A percentile compares a stretch with the other conserved stretches of the same genome.
phyloP scores from a whole-genome alignment of 768 basidiomycete species.

The Collybiopsis luxurians region DNA sequence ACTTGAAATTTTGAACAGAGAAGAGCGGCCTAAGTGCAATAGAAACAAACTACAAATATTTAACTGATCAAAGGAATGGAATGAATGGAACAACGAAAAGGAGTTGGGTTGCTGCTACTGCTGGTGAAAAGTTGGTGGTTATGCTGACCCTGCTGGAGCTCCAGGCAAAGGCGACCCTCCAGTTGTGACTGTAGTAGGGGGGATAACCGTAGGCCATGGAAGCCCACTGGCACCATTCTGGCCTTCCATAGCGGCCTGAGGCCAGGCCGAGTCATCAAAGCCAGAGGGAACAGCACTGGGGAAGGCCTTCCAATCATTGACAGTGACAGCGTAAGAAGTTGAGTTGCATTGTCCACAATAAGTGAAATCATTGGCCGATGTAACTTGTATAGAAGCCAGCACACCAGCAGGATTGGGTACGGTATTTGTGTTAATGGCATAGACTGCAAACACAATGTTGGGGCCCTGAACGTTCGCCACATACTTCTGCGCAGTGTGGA shows the following conservation, averaged over 20 bases:
- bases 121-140: no score
- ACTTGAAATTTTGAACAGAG: no score
- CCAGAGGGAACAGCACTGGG: not conserved
- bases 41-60: no score
- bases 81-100: no score
- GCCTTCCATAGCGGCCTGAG: not conserved
- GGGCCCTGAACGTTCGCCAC: constrained; percentile 1
- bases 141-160: not conserved
- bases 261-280: constrained; percentile 9
- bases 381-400: constrained; percentile 7
- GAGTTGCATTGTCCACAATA: not conserved
- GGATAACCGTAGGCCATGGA: not conserved
- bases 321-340: not conserved
- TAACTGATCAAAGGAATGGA: no score
- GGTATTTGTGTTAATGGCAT: constrained; percentile 1
- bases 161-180: not conserved
- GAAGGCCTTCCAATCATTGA: constrained; percentile 2
- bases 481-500: not conserved
- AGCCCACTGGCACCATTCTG: not conserved
- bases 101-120: no score
- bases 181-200: not conserved
- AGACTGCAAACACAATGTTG: constrained; percentile 1
- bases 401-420: constrained; percentile 8
- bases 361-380: not conserved
- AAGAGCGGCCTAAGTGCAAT: no score